Evolutionary conservation across 108 stramenopile species (phyloP).

Genomic region (Aurantiochytrium sp.): DNA sequence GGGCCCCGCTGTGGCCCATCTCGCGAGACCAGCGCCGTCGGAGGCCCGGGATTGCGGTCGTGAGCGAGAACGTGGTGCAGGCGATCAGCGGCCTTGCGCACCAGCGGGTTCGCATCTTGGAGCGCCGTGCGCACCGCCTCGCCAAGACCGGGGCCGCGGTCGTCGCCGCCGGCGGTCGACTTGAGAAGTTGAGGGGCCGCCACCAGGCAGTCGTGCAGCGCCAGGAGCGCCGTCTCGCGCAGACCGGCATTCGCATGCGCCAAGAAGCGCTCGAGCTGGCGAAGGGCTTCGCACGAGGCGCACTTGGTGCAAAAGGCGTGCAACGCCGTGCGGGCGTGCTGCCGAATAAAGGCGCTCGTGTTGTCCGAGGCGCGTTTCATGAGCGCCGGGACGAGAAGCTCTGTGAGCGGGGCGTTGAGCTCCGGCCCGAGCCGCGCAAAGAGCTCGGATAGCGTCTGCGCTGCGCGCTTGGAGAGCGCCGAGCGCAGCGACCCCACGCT

Average conservation of each 20-base stretch:
- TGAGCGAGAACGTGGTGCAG: neutral
- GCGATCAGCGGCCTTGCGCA: neutral
- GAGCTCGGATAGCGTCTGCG: neutral
- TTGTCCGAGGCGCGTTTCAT: slow-evolving; percentile 15
- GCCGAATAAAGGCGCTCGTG: neutral
- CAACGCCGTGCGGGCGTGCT: neutral
- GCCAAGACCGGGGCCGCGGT: neutral
- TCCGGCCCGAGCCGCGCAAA: neutral
- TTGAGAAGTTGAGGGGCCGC: neutral
- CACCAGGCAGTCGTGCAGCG: neutral
- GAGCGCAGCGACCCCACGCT: neutral
- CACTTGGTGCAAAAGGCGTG: slow-evolving; percentile 25
- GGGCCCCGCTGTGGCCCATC: too few relatives aligned
- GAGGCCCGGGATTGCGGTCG: too few relatives aligned
- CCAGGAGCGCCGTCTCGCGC: neutral
- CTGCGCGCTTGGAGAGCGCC: neutral
- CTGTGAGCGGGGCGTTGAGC: neutral
- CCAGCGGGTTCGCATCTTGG: neutral
- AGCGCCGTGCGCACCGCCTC: neutral
- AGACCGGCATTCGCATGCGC: neutral
- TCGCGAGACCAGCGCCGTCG: too few relatives aligned
- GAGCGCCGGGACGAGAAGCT: neutral
- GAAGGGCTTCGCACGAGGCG: neutral
- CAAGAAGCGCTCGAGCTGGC: neutral
- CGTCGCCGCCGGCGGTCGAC: too few relatives aligned